A percentile compares a stretch with the other conserved stretches of the same genome.
Evolutionary conservation across 1,284 basidiomycete genomes (phyloP).

Genomic region (Boletellus sp.): DNA sequence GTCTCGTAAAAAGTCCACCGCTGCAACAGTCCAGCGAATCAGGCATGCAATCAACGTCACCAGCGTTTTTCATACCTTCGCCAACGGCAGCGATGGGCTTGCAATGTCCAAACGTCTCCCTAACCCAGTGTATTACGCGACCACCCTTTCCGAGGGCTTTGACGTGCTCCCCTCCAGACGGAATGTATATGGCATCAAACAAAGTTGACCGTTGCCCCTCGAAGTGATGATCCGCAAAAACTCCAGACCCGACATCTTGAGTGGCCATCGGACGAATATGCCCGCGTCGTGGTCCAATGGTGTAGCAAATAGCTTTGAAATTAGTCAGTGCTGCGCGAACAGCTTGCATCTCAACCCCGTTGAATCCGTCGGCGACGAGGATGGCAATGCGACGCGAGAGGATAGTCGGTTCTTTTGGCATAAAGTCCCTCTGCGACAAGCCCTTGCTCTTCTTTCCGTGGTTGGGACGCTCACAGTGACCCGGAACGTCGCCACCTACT

Average conservation of each 20-base stretch:
- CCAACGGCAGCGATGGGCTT: slow-evolving; percentile 76
- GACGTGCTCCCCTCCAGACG: slow-evolving; percentile 57
- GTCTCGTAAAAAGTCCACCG: slow-evolving; percentile 45
- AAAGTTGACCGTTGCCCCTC: slow-evolving; percentile 76
- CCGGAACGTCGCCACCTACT: slow-evolving; percentile 58
- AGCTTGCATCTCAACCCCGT: slow-evolving; percentile 52
- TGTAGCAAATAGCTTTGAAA: slow-evolving; percentile 55
- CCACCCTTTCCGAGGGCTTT: slow-evolving; percentile 53
- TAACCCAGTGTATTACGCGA: slow-evolving; percentile 64
- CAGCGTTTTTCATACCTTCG: slow-evolving; percentile 38
- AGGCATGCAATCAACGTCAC: background rate
- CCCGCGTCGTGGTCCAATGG: slow-evolving; percentile 70
- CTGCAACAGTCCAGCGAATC: slow-evolving; percentile 31
- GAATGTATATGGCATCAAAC: slow-evolving; percentile 77
- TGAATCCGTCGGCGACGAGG: slow-evolving; percentile 72
- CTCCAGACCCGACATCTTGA: slow-evolving; percentile 33
- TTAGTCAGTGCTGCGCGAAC: slow-evolving; percentile 53
- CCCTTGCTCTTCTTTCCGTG: slow-evolving; percentile 52
- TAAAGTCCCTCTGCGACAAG: slow-evolving; percentile 60
- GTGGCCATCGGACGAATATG: slow-evolving; percentile 44
- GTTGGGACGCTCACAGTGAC: slow-evolving; percentile 46
- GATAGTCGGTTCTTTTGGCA: slow-evolving; percentile 62
- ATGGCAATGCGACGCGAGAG: slow-evolving; percentile 70
- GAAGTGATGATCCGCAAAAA: slow-evolving; percentile 65
- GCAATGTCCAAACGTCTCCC: slow-evolving; percentile 78